These are phyloP conservation scores for Aspergillus baeticus DNA, from an alignment of 495 filamentous ascomycete genomes.

Conservation along the genomic window DNA sequence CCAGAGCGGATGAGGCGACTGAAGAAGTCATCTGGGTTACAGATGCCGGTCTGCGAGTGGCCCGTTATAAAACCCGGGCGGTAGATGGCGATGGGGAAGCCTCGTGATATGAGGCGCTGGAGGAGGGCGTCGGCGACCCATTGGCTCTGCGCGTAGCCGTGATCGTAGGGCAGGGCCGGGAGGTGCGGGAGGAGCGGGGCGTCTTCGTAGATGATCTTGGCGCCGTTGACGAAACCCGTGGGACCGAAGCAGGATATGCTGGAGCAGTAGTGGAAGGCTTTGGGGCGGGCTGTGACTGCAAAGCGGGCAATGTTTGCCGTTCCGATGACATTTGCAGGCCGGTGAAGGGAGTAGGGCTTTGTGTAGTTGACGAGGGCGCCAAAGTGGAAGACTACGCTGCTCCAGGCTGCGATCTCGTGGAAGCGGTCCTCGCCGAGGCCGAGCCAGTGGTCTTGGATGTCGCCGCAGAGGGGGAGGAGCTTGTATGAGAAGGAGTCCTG, in stretches of 20 bases:
- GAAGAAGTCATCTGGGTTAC: conserved; percentile 20
- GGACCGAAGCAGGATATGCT: conserved; percentile 16
- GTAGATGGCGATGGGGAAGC: conserved; percentile 19
- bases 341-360: conserved; percentile 16
- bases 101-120: conserved; percentile 13
- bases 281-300: conserved; percentile 8
- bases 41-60: conserved; percentile 8
- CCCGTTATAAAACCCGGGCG: conserved; percentile 13
- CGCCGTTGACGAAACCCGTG: not conserved
- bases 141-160: conserved; percentile 21
- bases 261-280: conserved; percentile 19
- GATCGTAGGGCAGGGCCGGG: conserved; percentile 3
- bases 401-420: conserved; percentile 6
- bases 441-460: not conserved
- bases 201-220: conserved; percentile 8
- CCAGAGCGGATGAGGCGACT: conserved; percentile 9
- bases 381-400: conserved; percentile 21
- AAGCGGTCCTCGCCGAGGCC: conserved; percentile 8
- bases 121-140: conserved; percentile 14
- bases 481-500: not conserved
- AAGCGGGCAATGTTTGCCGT: conserved; percentile 9
- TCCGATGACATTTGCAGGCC: conserved; percentile 14
- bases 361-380: conserved; percentile 15
- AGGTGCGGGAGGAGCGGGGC: not conserved
- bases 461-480: conserved; percentile 7